Evolutionary conservation across 2,329 filamentous ascomycete genomes (phyloP).

Genomic region (Calonectria pteridis): DNA sequence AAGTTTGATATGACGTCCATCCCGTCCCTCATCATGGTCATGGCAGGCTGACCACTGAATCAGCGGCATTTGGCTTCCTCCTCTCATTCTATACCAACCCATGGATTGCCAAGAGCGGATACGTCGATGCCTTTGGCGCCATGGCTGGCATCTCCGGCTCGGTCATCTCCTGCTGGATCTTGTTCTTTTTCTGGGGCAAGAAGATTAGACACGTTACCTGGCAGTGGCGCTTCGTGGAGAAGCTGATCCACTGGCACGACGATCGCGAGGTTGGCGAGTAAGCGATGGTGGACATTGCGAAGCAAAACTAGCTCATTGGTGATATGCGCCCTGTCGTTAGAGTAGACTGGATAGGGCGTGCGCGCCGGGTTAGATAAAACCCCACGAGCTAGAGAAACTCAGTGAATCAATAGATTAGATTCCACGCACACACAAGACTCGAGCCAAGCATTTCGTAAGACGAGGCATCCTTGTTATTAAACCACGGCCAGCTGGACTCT

Average conservation of each 20-base stretch:
- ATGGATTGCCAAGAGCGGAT: slow-evolving; percentile 62
- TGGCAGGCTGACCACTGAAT: too few species aligned
- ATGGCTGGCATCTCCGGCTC: slow-evolving; percentile 65
- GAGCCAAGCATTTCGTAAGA: neutral
- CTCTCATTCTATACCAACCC: slow-evolving; percentile 70
- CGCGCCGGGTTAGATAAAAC: neutral
- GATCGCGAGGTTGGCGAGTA: slow-evolving; percentile 35
- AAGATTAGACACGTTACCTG: slow-evolving; percentile 37
- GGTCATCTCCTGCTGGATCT: slow-evolving; percentile 60
- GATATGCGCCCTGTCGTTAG: neutral
- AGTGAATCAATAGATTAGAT: neutral
- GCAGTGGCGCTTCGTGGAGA: slow-evolving; percentile 28
- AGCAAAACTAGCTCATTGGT: neutral
- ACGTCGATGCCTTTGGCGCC: slow-evolving; percentile 61
- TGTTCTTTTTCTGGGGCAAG: slow-evolving; percentile 63
- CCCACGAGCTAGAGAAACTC: neutral
- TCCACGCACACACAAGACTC: neutral
- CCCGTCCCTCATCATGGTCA: too few species aligned
- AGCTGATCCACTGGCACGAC: slow-evolving; percentile 27
- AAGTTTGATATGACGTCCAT: neutral
- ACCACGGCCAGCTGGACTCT: neutral
- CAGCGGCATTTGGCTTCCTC: slow-evolving; percentile 67
- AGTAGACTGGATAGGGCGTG: neutral
- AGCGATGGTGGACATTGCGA: neutral
- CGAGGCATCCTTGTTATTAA: neutral